These are phyloP conservation scores for Coleophoma eucalyptorum DNA, from an alignment of 2,329 filamentous ascomycete genomes.

Conservation along the genomic window DNA sequence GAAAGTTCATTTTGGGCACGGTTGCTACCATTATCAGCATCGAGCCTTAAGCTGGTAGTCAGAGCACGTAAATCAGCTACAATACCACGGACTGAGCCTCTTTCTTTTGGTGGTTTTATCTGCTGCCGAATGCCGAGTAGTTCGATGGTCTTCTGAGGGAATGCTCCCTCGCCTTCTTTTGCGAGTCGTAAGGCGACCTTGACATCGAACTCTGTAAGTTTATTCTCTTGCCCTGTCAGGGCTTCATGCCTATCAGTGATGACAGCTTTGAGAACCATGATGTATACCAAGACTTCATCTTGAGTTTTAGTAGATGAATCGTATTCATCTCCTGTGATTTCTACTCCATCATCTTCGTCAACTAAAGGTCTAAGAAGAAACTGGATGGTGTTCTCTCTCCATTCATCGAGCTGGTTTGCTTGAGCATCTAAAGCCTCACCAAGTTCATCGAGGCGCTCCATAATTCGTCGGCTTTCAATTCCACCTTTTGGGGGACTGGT, in stretches of 20 bases:
- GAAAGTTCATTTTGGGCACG: constrained; percentile 59
- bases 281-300: constrained; percentile 84
- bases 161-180: constrained; percentile 61
- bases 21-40: constrained; percentile 46
- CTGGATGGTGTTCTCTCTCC: constrained; percentile 69
- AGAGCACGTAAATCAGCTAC: constrained; percentile 67
- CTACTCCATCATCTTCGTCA: constrained; percentile 73
- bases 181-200: constrained; percentile 58
- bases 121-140: constrained; percentile 44
- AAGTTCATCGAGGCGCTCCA: constrained; percentile 64
- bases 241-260: constrained; percentile 76
- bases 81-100: constrained; percentile 66
- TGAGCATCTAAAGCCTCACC: constrained; percentile 68
- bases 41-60: constrained; percentile 53
- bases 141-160: constrained; percentile 57
- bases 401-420: constrained; percentile 65
- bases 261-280: constrained; percentile 70
- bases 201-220: constrained; percentile 70
- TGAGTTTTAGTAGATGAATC: constrained; percentile 82
- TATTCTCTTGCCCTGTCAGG: constrained; percentile 73
- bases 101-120: constrained; percentile 43
- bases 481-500: constrained; percentile 52
- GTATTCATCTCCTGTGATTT: constrained; percentile 86
- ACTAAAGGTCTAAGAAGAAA: constrained; percentile 73
- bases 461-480: constrained; percentile 66